Base-by-base conservation (phyloP, 805 yeast genomes). In the Cyberlindnera saturnus region DNA sequence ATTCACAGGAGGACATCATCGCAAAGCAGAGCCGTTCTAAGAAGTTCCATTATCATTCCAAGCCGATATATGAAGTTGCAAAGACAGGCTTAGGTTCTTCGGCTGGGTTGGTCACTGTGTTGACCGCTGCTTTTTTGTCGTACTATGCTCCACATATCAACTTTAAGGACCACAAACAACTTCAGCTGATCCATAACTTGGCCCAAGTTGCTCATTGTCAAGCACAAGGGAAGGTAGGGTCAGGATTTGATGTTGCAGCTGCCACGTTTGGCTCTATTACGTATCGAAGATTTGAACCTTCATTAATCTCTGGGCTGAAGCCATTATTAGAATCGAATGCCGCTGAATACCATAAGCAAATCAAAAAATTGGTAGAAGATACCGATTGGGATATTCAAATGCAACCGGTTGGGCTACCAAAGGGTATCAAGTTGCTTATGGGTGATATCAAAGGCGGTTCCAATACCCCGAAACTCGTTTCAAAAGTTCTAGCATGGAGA, bases 21-120 rank as follows among this genome's bases (percentile, higher is more conserved):
- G 42, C 47, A 1, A 67, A 62, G 49, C 31, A 43, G 19, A 70
- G 71, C 36, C 68, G 68, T 0, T 43, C 49, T 1, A 69, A 64
- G 35, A 47, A 57, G 15, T 90, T 90, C 57, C 64, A 75, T 35
- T 81, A 68, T 60, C 96, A 91, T 60, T 43, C 61, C 0, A 46
- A 59, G 19, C 69, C 77, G 14, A 87, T 93, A 43, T 69, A 75
- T 0, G 67, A 83, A 31, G 96, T 89, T 6, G 80, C 96, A 3
- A 93, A 93, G 60, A 93, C 99, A 0, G 99, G 99, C 0, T 70
- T 93, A 39, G 99, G 99, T 1, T 88, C 96, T 11, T 88, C 96
- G 29, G 99, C 99, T 0, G 96, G 96, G 0, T 70, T 93, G 45
- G 95, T 87, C 3, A 76, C 95, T 1, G 90, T 85, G 1, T 70